phyloP scores from a whole-genome alignment of 345 rosid genomes.

The Turnera subulata region DNA sequence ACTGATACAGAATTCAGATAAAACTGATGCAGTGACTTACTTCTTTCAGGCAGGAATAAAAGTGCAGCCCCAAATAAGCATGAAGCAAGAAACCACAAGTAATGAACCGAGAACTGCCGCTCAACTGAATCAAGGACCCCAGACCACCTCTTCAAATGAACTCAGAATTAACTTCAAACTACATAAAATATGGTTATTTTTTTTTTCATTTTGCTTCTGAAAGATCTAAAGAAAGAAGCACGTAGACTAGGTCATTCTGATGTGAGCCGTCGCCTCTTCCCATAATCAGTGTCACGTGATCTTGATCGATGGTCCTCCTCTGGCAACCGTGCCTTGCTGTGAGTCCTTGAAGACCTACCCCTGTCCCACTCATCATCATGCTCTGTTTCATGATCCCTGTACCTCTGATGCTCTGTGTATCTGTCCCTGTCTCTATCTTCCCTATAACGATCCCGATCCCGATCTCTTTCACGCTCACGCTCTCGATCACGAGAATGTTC shows the following conservation, averaged over 20 bases:
- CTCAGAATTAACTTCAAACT: too few relatives aligned
- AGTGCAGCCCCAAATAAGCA: not conserved
- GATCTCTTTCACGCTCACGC: slow-evolving; percentile 41
- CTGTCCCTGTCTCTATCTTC: slow-evolving; percentile 58
- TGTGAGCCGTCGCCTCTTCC: slow-evolving; percentile 62
- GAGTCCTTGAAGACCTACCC: slow-evolving; percentile 63
- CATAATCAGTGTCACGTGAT: slow-evolving; percentile 70
- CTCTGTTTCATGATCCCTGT: slow-evolving; percentile 58
- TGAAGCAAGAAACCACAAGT: not conserved
- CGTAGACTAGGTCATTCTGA: too few relatives aligned
- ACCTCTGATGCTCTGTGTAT: slow-evolving; percentile 58
- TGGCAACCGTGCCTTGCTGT: slow-evolving; percentile 60
- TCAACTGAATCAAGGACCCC: slow-evolving; percentile 1
- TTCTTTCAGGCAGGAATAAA: slow-evolving; percentile 6
- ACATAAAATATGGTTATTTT: too few relatives aligned
- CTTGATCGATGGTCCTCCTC: slow-evolving; percentile 67
- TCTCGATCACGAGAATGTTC: slow-evolving; percentile 58
- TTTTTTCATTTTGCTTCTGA: too few relatives aligned
- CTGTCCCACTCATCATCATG: slow-evolving; percentile 62
- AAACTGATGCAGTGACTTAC: slow-evolving; percentile 3
- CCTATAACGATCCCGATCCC: slow-evolving; percentile 47
- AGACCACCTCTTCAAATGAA: not conserved
- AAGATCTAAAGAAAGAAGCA: too few relatives aligned
- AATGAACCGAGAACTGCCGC: slow-evolving; percentile 7
- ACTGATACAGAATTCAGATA: too few relatives aligned